phyloP scores from a whole-genome alignment of 371 early-diverging fungal genomes.

The Rhizopus stolonifer region DNA sequence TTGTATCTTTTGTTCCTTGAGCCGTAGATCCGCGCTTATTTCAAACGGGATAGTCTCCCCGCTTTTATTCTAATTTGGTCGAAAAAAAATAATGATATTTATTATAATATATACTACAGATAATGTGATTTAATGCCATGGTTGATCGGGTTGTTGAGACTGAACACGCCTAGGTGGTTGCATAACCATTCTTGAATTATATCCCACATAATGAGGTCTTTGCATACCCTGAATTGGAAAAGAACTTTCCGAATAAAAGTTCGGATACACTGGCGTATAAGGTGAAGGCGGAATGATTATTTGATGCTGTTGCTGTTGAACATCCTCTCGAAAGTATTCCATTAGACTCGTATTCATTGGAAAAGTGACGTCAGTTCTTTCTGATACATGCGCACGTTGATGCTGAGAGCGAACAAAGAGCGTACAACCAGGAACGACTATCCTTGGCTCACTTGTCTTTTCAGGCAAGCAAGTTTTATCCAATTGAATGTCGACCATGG shows the following conservation, averaged over 20 bases:
- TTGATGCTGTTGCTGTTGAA: not conserved
- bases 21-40: too few relatives aligned
- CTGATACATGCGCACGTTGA: too few relatives aligned
- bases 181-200: not conserved
- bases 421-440: conserved; percentile 20
- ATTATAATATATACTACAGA: too few relatives aligned
- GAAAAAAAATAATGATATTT: too few relatives aligned
- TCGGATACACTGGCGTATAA: not conserved
- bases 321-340: too few relatives aligned
- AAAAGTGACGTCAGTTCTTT: too few relatives aligned
- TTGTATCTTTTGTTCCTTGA: too few relatives aligned
- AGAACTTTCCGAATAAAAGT: not conserved
- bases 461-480: conserved; percentile 16
- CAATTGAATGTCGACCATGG: conserved; percentile 14
- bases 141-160: not conserved
- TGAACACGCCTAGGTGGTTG: not conserved
- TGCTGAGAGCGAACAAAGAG: conserved; percentile 23
- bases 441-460: conserved; percentile 5
- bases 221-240: not conserved
- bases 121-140: not conserved
- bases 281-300: not conserved
- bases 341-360: too few relatives aligned
- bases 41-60: too few relatives aligned
- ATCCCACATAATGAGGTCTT: not conserved
- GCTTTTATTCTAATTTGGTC: too few relatives aligned